These are phyloP conservation scores for Paspalum vaginatum DNA, from an alignment of 176 grass and related monocot species.

Conservation along the genomic window DNA sequence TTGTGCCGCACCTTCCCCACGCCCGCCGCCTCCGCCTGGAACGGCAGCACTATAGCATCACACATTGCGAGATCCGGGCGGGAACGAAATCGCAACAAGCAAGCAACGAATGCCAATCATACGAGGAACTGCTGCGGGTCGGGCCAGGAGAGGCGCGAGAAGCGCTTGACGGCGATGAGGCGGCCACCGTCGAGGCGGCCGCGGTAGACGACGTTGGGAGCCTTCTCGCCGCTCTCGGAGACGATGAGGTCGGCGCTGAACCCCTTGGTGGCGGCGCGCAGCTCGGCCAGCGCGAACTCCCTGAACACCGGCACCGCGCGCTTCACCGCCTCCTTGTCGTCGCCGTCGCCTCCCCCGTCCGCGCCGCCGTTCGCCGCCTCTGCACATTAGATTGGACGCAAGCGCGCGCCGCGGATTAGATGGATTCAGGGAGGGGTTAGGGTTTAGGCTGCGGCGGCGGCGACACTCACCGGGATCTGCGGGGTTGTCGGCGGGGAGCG, in stretches of 20 bases:
- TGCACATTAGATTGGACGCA: constrained; percentile 5
- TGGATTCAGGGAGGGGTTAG: constrained; percentile 26
- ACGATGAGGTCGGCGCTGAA: constrained; percentile 96
- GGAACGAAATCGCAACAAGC: not conserved
- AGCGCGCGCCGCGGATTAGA: constrained; percentile 23
- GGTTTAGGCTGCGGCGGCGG: constrained; percentile 32
- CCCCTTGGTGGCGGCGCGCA: constrained; percentile 90
- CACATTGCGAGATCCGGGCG: constrained; percentile 40
- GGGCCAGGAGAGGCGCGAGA: constrained; percentile 95
- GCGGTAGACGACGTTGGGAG: constrained; percentile 95
- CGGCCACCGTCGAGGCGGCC: constrained; percentile 79
- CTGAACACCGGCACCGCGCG: constrained; percentile 81
- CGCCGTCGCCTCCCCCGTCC: constrained; percentile 48
- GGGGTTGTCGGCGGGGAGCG: constrained; percentile 58
- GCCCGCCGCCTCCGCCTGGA: constrained; percentile 81
- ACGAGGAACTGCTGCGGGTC: constrained; percentile 99
- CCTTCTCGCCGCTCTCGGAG: constrained; percentile 99
- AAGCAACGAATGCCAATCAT: not conserved
- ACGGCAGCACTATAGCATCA: not conserved
- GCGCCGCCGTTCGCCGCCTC: constrained; percentile 64
- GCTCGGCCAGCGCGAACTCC: constrained; percentile 87
- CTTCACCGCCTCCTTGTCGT: constrained; percentile 68
- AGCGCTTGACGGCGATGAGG: constrained; percentile 91
- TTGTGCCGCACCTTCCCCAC: constrained; percentile 95
- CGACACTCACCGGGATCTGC: constrained; percentile 73